These are phyloP conservation scores for Aulographum hederae DNA, from an alignment of 2,329 filamentous ascomycete genomes.

Conservation along the genomic window DNA sequence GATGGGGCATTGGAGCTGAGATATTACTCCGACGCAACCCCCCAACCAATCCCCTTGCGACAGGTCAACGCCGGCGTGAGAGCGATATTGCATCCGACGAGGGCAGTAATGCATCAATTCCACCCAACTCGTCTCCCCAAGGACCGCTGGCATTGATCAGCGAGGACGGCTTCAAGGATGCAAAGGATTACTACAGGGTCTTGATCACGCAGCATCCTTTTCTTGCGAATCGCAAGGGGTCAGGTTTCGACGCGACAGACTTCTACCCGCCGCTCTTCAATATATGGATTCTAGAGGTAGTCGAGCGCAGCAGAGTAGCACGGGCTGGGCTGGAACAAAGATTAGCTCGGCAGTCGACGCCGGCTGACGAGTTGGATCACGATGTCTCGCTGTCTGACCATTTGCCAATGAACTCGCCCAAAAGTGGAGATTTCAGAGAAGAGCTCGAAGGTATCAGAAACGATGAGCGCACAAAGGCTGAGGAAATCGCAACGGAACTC, in stretches of 20 bases:
- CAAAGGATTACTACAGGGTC: constrained; percentile 55
- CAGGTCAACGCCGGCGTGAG: constrained; percentile 1
- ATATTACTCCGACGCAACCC: constrained; percentile 45
- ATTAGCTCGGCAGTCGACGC: no score
- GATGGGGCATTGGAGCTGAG: constrained; percentile 77
- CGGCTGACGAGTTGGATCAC: constrained; percentile 8
- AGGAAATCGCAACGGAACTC: constrained; percentile 47
- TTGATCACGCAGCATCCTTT: constrained; percentile 51
- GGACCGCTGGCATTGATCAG: constrained; percentile 9
- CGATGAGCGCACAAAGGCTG: constrained; percentile 30
- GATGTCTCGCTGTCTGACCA: not conserved
- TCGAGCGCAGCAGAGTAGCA: constrained; percentile 36
- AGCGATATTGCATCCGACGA: constrained; percentile 2
- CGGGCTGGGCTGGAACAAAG: constrained; percentile 18
- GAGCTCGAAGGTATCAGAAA: not conserved
- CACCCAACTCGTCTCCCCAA: not conserved
- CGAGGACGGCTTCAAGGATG: constrained; percentile 33
- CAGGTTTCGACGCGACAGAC: constrained; percentile 16
- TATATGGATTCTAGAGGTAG: constrained; percentile 61
- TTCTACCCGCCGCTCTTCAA: constrained; percentile 72
- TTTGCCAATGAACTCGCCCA: constrained; percentile 1
- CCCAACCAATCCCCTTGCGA: not conserved
- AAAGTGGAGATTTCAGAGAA: not conserved
- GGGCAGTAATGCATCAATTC: not conserved
- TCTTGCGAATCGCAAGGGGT: constrained; percentile 43